Evolutionary conservation across 495 filamentous ascomycete genomes (phyloP).

Genomic region (Podospora australis): DNA sequence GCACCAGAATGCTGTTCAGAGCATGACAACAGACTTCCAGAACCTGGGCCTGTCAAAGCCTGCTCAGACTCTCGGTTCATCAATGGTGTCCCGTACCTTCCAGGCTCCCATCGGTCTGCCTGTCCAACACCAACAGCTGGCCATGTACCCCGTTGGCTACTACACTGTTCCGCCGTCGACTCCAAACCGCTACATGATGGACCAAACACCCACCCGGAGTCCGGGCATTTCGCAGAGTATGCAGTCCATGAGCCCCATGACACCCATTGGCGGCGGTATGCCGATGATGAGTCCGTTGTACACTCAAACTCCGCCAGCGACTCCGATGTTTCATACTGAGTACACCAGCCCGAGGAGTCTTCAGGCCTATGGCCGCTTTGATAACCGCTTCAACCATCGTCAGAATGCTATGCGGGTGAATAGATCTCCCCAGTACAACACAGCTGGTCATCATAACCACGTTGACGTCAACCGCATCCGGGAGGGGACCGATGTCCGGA

Average conservation of each 20-base stretch:
- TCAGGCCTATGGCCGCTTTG: constrained; percentile 21
- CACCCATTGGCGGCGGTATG: constrained; percentile 15
- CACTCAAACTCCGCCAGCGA: constrained; percentile 26
- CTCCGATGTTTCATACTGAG: constrained; percentile 26
- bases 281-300: constrained; percentile 22
- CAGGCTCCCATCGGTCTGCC: too few relatives aligned
- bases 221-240: constrained; percentile 17
- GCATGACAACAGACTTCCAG: constrained; percentile 15
- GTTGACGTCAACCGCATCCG: constrained; percentile 62
- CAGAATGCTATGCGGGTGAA: constrained; percentile 36
- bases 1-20: constrained; percentile 7
- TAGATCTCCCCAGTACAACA: constrained; percentile 36
- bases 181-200: constrained; percentile 26
- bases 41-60: constrained; percentile 9
- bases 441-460: constrained; percentile 53
- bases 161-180: constrained; percentile 16
- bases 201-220: constrained; percentile 30
- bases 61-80: constrained; percentile 8
- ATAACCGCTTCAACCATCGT: constrained; percentile 26
- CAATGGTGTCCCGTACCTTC: too few relatives aligned
- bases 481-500: constrained; percentile 62
- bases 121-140: constrained; percentile 15
- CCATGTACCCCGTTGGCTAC: constrained; percentile 34
- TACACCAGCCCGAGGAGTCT: constrained; percentile 27
- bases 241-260: constrained; percentile 20